A percentile compares a stretch with the other conserved stretches of the same genome.
These are phyloP conservation scores for Ceratobasidium sp. DNA, from an alignment of 1,284 basidiomycete species.

Conservation along the genomic window DNA sequence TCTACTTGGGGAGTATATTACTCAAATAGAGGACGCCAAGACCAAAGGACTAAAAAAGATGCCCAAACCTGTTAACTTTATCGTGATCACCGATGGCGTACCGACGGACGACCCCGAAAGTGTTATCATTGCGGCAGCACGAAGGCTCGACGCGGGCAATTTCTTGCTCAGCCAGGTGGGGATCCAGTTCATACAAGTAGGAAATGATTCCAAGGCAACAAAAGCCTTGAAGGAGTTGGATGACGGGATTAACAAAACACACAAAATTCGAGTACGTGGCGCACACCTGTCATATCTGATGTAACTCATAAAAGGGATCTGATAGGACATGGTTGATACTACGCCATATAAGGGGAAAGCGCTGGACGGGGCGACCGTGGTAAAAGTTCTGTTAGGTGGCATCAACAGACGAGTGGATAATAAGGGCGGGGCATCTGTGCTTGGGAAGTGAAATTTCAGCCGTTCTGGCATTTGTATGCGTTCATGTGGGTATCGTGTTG, in stretches of 20 bases:
- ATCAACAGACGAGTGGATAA: slow-evolving; percentile 55
- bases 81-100: slow-evolving; percentile 73
- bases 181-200: slow-evolving; percentile 75
- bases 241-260: slow-evolving; percentile 59
- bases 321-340: slow-evolving; percentile 65
- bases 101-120: slow-evolving; percentile 56
- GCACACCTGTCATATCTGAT: neutral
- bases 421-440: slow-evolving; percentile 11
- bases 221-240: slow-evolving; percentile 64
- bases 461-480: neutral
- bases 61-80: slow-evolving; percentile 69
- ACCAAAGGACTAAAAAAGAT: slow-evolving; percentile 45
- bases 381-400: slow-evolving; percentile 64
- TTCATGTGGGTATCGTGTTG: slow-evolving; percentile 5
- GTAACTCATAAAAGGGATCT: neutral
- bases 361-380: slow-evolving; percentile 59
- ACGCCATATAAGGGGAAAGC: slow-evolving; percentile 56
- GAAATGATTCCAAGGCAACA: slow-evolving; percentile 62
- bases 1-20: slow-evolving; percentile 64
- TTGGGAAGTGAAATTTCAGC: neutral
- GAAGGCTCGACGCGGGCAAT: slow-evolving; percentile 54
- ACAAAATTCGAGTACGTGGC: slow-evolving; percentile 57
- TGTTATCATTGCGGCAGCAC: slow-evolving; percentile 54
- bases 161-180: slow-evolving; percentile 60
- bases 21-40: slow-evolving; percentile 60